Percentiles rank a stretch among this genome's conserved stretches.
Conservation (phyloP, 2,329 filamentous ascomycete genomes). For the Cercospora zeae-maydis region DNA sequence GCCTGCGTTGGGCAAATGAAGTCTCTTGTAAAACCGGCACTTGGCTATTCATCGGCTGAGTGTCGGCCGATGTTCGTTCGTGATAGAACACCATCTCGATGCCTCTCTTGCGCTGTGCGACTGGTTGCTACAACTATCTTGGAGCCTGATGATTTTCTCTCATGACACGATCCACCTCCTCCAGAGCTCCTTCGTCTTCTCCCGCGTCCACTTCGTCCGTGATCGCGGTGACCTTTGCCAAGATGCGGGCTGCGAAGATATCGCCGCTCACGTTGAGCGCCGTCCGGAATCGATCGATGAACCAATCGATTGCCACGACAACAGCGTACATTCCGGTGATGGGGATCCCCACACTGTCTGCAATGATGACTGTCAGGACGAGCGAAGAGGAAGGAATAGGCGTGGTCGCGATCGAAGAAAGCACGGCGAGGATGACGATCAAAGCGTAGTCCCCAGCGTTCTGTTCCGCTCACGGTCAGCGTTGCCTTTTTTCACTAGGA, state of each 20-base stretch:
- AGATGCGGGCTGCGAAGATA: conserved; percentile 44
- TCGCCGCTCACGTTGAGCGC: conserved; percentile 53
- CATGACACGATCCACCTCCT: conserved; percentile 18
- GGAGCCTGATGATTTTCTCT: conserved; percentile 6
- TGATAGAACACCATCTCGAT: not conserved
- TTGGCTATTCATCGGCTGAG: not conserved
- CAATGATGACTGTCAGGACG: conserved; percentile 53
- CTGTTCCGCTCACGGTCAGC: not conserved
- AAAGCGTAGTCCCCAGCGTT: conserved; percentile 49
- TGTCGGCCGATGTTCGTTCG: not conserved
- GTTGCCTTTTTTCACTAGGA: not conserved
- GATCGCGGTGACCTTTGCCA: conserved; percentile 43
- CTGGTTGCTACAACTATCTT: not conserved
- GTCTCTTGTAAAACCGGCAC: not conserved
- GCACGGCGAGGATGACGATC: conserved; percentile 48
- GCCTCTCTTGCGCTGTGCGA: too few relatives aligned
- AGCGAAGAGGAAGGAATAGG: conserved; percentile 53
- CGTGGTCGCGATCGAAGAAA: conserved; percentile 54
- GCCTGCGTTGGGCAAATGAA: not conserved
- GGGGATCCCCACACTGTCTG: conserved; percentile 44
- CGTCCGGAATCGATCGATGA: conserved; percentile 55
- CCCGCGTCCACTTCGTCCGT: conserved; percentile 14
- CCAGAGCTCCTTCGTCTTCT: conserved; percentile 13
- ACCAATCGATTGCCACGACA: conserved; percentile 55
- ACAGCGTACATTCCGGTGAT: conserved; percentile 52